A percentile compares a stretch with the other conserved stretches of the same genome.
Evolutionary conservation across 73 alveolate species (phyloP).

Genomic region (Effrenium voratum): DNA sequence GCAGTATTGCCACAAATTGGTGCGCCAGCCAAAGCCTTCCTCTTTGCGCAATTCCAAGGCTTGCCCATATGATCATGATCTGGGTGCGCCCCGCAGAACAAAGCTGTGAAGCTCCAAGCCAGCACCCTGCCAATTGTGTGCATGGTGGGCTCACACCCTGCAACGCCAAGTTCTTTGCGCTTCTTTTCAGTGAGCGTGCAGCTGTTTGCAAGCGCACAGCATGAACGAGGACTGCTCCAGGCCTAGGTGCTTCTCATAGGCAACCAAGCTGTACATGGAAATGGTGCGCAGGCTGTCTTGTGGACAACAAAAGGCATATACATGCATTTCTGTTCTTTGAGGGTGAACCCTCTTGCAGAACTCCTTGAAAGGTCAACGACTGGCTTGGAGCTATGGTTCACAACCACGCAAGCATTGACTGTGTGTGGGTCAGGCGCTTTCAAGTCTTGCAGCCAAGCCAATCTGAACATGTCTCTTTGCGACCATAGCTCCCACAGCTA

Average conservation of each 20-base stretch:
- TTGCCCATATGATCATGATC: not conserved
- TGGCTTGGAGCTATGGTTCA: not conserved
- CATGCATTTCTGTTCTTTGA: not conserved
- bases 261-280: not conserved
- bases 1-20: not conserved
- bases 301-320: not conserved
- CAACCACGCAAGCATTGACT: not conserved
- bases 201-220: not conserved
- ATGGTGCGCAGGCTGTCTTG: not conserved
- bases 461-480: not conserved
- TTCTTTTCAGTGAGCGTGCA: not conserved
- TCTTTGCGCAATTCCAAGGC: not conserved
- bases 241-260: not conserved
- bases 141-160: not conserved
- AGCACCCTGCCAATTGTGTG: not conserved
- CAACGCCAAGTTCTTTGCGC: not conserved
- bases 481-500: slow-evolving; percentile 1
- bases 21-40: not conserved
- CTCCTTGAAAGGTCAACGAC: not conserved
- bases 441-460: not conserved
- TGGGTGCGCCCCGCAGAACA: not conserved
- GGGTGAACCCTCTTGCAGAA: not conserved
- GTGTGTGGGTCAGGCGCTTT: not conserved
- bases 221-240: not conserved
- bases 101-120: not conserved